Base-by-base conservation (phyloP, 2,329 filamentous ascomycete genomes). In the Dryadomyces quercus-mongolicae region DNA sequence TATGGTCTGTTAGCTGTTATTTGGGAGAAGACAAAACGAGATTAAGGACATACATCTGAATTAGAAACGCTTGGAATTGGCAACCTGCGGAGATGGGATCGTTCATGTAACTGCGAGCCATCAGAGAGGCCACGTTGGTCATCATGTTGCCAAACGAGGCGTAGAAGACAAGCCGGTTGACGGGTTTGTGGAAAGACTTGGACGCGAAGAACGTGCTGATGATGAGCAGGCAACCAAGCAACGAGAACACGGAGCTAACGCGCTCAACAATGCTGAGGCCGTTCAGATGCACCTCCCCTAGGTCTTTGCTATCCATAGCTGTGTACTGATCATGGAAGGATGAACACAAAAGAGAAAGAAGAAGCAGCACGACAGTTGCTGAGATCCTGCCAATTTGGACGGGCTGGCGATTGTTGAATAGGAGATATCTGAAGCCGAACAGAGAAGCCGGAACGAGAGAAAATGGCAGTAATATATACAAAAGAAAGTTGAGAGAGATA, bases 161-260 rank as follows among this genome's bases (percentile, higher is more conserved):
- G 65, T 86, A 93, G 66, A 94, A 92, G 10, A 92, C 83, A 0
- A 94, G 75, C 18, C 88, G 77, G 64, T 93, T 93, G 70, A 93
- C 90, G n/a, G 88, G 86, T 64, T 90, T 92, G 62, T 86, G 85
- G 65, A 93, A 93, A 5, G 76, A 75, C 16, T 74, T 76, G 36
- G 84, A 87, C n/a, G 68, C 67, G 34, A 78, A 69, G 63, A 91
- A 93, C 3, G 86, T 90, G 54, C 73, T 61, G 53, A 92, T 81
- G 62, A 90, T 85, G 65, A 91, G 81, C 36, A 83, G 61, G 46
- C 83, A 86, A 55, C 86, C 87, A 1, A 85, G 52, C 0, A 93
- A 66, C 1, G 88, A 92, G 46, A 91, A 68, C 8, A 82, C 74
- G 0, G 87, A 91, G 63, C 82, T 81, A 16, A 77, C 70, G 50